Conservation (phyloP, 1,139 yeast genomes). For the Debaryomyces singareniensis region DNA sequence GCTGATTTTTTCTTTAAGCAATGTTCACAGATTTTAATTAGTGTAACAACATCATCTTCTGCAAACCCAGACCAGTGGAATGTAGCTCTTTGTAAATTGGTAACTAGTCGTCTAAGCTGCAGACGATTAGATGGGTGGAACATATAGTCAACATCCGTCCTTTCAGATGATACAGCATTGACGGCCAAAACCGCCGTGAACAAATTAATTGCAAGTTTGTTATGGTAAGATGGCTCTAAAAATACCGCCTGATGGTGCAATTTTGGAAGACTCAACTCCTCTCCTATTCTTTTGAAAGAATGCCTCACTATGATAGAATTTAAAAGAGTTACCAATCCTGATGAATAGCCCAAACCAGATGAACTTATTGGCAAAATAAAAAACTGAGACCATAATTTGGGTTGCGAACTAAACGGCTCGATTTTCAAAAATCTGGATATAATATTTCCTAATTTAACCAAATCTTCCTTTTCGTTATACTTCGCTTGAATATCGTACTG, state of each 20-base stretch:
- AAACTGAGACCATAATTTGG: constrained; percentile 40
- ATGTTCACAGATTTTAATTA: constrained; percentile 42
- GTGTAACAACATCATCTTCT: constrained; percentile 45
- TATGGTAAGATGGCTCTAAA: constrained; percentile 55
- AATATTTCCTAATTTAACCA: constrained; percentile 46
- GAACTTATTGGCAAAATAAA: constrained; percentile 44
- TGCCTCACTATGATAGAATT: constrained; percentile 51
- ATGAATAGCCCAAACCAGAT: constrained; percentile 31
- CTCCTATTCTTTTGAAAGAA: constrained; percentile 42
- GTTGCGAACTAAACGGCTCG: constrained; percentile 50
- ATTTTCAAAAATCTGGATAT: constrained; percentile 49
- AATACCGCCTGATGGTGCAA: constrained; percentile 52
- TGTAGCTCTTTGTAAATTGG: constrained; percentile 59
- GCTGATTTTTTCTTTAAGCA: constrained; percentile 31
- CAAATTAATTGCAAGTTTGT: constrained; percentile 52
- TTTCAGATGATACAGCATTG: constrained; percentile 67
- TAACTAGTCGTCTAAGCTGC: constrained; percentile 50
- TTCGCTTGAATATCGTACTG: constrained; percentile 32
- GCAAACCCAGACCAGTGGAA: constrained; percentile 74
- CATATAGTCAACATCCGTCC: constrained; percentile 64
- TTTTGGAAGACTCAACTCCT: constrained; percentile 52
- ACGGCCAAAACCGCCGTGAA: constrained; percentile 64
- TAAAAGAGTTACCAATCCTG: constrained; percentile 35
- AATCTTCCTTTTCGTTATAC: constrained; percentile 42
- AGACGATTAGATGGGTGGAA: constrained; percentile 53